Evolutionary conservation across 768 basidiomycete species (phyloP).

Genomic region (Suillus variegatus): DNA sequence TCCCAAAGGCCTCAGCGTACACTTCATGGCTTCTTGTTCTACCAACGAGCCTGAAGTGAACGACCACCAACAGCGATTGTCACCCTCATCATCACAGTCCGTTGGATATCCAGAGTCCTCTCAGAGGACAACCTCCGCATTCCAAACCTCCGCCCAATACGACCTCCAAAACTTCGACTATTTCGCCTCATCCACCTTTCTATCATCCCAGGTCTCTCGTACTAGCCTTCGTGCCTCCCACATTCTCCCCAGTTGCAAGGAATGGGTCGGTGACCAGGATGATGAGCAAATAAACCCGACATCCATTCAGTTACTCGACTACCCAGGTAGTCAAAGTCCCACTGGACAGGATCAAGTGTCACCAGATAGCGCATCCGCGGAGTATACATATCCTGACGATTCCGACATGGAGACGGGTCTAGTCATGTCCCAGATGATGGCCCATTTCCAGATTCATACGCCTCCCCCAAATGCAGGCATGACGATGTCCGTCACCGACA

Average conservation of each 20-base stretch:
- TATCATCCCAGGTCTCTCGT: constrained; percentile 11
- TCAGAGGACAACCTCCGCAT: constrained; percentile 30
- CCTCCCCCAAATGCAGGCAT: not conserved
- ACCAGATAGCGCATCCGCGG: constrained; percentile 30
- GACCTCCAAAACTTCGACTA: constrained; percentile 16
- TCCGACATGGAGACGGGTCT: constrained; percentile 28
- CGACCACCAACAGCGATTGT: constrained; percentile 22
- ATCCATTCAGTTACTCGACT: constrained; percentile 12
- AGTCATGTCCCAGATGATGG: constrained; percentile 34
- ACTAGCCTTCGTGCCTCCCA: not conserved
- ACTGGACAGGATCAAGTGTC: constrained; percentile 20
- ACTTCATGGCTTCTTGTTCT: constrained; percentile 30
- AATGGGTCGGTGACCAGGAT: constrained; percentile 23
- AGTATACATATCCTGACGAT: constrained; percentile 30
- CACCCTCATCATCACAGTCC: constrained; percentile 13
- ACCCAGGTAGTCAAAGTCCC: constrained; percentile 18
- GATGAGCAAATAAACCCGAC: not conserved
- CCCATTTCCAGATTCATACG: constrained; percentile 29
- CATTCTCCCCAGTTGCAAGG: not conserved
- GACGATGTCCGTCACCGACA: not conserved
- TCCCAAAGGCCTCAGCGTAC: constrained; percentile 18
- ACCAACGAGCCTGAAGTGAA: constrained; percentile 26
- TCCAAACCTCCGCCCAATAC: constrained; percentile 16
- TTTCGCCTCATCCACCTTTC: constrained; percentile 15
- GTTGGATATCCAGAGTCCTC: constrained; percentile 31